Base-by-base conservation (phyloP, 2,329 filamentous ascomycete species). In the Aspergillus japonicus region DNA sequence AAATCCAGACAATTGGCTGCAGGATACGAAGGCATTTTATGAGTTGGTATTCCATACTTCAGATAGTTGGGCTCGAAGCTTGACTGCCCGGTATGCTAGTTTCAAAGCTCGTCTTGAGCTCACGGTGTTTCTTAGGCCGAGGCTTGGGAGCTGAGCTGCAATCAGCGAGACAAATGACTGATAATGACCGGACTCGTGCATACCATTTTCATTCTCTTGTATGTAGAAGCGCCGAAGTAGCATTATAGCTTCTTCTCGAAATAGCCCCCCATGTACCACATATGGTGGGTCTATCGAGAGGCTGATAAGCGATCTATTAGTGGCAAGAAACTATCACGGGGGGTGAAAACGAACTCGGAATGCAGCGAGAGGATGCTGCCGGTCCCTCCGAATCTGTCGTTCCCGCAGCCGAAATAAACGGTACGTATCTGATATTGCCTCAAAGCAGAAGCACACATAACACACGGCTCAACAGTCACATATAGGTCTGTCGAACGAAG, bases 391-490 rank as follows among this genome's bases (percentile, higher is more conserved):
- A 99, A 99, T 59, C 96, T 91, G 79, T 99, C 95, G 75, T 99
- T 99, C 68, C 90, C 87, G 61, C 93, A 96, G 4, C 95, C 96
- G 75, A 95, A 99, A 76, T 94, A 98, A 33, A 99, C 95, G 66
- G 89, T 89, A 63, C 89, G 86, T 75, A 99, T 92, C 14, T 87
- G 86, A 65, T 96, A 89, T 76, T 99, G 96, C 54, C 92, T 87
- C 54, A 99, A 83, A 56, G 96, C 87, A 6, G 92, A 96, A 12
- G 95, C 95, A 73, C 95, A 99, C 95, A 99, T 99, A 79, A 99
- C 92, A 75, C 95, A 99, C 4, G 95, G 95, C 78, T 99, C 96
- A 56, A 99, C 94, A 0, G 95, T 99, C 52, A 99, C 95, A 76
- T 99, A 99, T 54, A 99, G 85, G 70, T 89, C 87, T 10, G 87